Evolutionary conservation across 176 grass and related monocot genomes (phyloP).

Genomic region (Aegilops bicornis): DNA sequence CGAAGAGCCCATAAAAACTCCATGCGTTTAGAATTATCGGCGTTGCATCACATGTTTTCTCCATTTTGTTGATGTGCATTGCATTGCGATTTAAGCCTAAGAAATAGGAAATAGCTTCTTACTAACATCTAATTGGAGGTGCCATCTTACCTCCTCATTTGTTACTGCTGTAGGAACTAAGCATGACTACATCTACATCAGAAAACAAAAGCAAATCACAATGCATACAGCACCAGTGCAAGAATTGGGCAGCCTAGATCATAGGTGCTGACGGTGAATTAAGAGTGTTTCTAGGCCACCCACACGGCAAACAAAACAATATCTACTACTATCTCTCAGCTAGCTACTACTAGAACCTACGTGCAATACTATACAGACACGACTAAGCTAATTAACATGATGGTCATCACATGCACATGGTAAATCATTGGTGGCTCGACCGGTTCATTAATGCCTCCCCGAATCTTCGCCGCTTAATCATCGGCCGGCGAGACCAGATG

Average conservation of each 20-base stretch:
- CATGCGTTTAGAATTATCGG: too few relatives aligned
- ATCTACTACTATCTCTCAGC: not conserved
- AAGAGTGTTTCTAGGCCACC: not conserved
- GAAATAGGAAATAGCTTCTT: not conserved
- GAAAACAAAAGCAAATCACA: not conserved
- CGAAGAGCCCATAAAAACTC: too few relatives aligned
- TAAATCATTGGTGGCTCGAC: constrained; percentile 30
- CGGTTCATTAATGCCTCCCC: constrained; percentile 36
- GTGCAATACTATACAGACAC: not conserved
- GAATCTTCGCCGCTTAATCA: constrained; percentile 59
- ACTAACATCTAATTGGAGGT: not conserved
- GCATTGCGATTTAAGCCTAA: not conserved
- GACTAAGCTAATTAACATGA: not conserved
- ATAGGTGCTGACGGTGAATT: not conserved
- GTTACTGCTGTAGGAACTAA: not conserved
- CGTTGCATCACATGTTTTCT: too few relatives aligned
- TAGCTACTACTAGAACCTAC: not conserved
- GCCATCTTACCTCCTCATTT: not conserved
- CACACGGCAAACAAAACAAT: constrained; percentile 3
- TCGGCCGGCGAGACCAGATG: not conserved
- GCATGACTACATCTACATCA: not conserved
- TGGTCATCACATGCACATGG: not conserved
- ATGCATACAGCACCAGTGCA: not conserved
- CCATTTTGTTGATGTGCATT: too few relatives aligned
- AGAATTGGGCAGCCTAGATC: not conserved